Evolutionary conservation across 192 early-diverging fungal species (phyloP).

Genomic region (Radiomyces spectabilis): DNA sequence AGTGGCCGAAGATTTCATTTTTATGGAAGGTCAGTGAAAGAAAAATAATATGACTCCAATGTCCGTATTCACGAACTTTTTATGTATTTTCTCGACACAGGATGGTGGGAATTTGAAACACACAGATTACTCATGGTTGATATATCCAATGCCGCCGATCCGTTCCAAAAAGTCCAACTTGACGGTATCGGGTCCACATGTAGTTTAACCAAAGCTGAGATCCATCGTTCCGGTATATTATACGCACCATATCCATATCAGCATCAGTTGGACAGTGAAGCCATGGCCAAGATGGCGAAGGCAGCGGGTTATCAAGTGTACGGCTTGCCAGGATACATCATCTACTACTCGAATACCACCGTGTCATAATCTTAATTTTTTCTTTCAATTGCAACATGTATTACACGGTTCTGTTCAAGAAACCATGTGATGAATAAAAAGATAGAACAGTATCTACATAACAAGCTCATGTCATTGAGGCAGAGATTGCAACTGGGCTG

Average conservation of each 20-base stretch:
- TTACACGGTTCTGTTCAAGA: too few species aligned
- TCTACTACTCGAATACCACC: too few species aligned
- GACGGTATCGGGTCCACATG: slow-evolving; percentile 60
- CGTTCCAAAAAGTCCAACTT: slow-evolving; percentile 23
- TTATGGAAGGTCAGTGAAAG: slow-evolving; percentile 29
- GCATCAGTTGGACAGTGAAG: slow-evolving; percentile 59
- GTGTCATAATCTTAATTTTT: too few species aligned
- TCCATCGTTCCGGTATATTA: slow-evolving; percentile 52
- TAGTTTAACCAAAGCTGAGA: slow-evolving; percentile 45
- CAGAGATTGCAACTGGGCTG: too few species aligned
- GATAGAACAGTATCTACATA: too few species aligned
- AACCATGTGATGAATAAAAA: too few species aligned
- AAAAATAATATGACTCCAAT: background rate
- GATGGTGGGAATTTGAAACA: slow-evolving; percentile 11
- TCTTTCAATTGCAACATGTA: too few species aligned
- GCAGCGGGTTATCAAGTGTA: slow-evolving; percentile 41
- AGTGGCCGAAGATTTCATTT: slow-evolving; percentile 18
- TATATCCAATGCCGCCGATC: background rate
- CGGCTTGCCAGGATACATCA: slow-evolving; percentile 46
- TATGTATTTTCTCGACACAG: background rate
- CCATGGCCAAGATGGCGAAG: slow-evolving; percentile 53
- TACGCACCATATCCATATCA: slow-evolving; percentile 50
- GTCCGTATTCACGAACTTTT: background rate
- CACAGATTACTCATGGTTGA: slow-evolving; percentile 11
- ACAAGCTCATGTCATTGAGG: too few species aligned